Conservation (phyloP, 257 asterid species). For the Craterostigma plantagineum region DNA sequence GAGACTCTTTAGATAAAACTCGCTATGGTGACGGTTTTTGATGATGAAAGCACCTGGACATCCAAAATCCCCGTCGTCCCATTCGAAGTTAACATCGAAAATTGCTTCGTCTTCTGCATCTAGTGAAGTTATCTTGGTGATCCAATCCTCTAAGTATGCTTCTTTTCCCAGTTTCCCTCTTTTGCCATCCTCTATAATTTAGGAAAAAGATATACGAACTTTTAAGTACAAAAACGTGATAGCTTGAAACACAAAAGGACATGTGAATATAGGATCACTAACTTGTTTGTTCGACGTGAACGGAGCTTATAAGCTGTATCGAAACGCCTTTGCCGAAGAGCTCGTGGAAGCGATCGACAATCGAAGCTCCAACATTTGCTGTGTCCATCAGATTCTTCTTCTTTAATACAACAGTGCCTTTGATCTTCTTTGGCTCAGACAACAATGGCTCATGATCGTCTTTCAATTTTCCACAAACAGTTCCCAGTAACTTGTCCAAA, state of each 20-base stretch:
- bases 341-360: slow-evolving; percentile 45
- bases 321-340: slow-evolving; percentile 40
- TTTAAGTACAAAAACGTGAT: no score
- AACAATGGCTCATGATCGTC: slow-evolving; percentile 16
- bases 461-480: slow-evolving; percentile 22
- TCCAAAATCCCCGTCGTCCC: slow-evolving; percentile 43
- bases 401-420: slow-evolving; percentile 39
- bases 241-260: no score
- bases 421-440: slow-evolving; percentile 26
- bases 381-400: slow-evolving; percentile 49
- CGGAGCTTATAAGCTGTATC: slow-evolving; percentile 54
- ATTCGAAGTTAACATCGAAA: slow-evolving; percentile 37
- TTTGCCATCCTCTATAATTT: slow-evolving; percentile 15
- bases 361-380: slow-evolving; percentile 25
- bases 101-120: slow-evolving; percentile 17
- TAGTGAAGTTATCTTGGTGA: no score
- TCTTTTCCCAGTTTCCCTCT: slow-evolving; percentile 52
- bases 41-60: slow-evolving; percentile 48
- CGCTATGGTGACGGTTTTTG: slow-evolving; percentile 37
- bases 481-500: slow-evolving; percentile 21
- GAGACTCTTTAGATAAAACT: slow-evolving; percentile 53
- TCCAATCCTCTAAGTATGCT: slow-evolving; percentile 42
- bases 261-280: not conserved
- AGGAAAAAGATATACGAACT: not conserved
- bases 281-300: slow-evolving; percentile 23